Conservation (phyloP, 2,329 filamentous ascomycete genomes). For the Hirsutella rhossiliensis region DNA sequence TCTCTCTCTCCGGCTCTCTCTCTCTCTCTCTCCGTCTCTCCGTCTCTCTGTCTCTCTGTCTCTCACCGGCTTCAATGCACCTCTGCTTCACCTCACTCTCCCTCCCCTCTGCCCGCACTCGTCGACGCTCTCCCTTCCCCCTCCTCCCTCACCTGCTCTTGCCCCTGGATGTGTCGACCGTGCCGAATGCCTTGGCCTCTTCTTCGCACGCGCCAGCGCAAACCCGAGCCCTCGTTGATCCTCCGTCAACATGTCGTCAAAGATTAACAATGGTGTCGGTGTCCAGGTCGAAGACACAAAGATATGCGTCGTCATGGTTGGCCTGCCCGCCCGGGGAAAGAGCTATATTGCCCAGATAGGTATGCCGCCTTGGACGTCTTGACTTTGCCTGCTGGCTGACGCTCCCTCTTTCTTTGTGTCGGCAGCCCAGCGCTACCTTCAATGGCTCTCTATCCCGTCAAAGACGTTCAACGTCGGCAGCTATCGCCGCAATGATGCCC, state of each 20-base stretch:
- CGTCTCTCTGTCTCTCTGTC: not conserved
- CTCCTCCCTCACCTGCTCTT: not conserved
- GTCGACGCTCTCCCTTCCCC: not conserved
- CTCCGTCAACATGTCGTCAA: conserved; percentile 28
- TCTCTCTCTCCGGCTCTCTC: no score
- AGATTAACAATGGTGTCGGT: conserved; percentile 50
- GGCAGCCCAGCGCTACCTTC: conserved; percentile 80
- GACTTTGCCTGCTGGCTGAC: not conserved
- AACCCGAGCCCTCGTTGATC: not conserved
- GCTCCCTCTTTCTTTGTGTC: not conserved
- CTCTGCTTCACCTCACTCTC: not conserved
- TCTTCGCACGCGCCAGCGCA: conserved; percentile 6
- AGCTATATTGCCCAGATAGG: conserved; percentile 96
- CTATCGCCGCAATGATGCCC: conserved; percentile 81
- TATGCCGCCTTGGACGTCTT: conserved; percentile 25
- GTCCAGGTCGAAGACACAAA: conserved; percentile 89
- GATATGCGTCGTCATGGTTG: conserved; percentile 98
- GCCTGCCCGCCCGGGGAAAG: conserved; percentile 89
- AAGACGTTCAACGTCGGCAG: conserved; percentile 96
- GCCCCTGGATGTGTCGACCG: not conserved
- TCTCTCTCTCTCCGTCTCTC: not conserved
- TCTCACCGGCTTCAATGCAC: not conserved
- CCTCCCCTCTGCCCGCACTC: not conserved
- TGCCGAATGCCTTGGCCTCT: not conserved
- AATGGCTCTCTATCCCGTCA: conserved; percentile 90